phyloP scores from a whole-genome alignment of 331 rosid species.

The Phaseolus coccineus region DNA sequence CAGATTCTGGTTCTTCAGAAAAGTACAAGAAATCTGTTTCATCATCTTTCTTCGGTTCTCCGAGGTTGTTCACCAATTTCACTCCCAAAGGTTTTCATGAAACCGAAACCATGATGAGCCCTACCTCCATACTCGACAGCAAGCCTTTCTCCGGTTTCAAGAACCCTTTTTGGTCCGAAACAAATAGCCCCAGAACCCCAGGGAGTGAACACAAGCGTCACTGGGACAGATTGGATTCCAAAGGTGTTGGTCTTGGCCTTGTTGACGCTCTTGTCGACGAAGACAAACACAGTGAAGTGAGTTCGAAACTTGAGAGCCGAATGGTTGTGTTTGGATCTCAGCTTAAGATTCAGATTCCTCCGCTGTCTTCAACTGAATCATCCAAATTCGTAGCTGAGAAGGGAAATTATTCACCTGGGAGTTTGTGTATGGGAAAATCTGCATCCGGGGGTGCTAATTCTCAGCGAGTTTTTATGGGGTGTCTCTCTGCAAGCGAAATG shows the following conservation, averaged over 20 bases:
- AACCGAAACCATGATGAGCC: slow-evolving; percentile 70
- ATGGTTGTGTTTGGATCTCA: slow-evolving; percentile 87
- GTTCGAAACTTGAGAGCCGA: slow-evolving; percentile 53
- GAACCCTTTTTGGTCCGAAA: slow-evolving; percentile 68
- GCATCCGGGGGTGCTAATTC: slow-evolving; percentile 45
- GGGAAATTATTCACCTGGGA: slow-evolving; percentile 49
- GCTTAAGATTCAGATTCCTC: slow-evolving; percentile 79
- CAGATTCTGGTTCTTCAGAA: slow-evolving; percentile 53
- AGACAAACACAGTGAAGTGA: slow-evolving; percentile 41
- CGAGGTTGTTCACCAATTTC: slow-evolving; percentile 65
- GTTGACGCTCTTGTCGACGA: slow-evolving; percentile 74
- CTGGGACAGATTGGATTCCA: slow-evolving; percentile 65
- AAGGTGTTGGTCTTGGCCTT: slow-evolving; percentile 81
- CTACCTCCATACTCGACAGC: slow-evolving; percentile 78
- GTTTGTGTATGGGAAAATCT: slow-evolving; percentile 47
- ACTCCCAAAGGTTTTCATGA: slow-evolving; percentile 57
- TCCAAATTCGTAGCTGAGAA: slow-evolving; percentile 45
- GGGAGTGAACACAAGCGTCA: slow-evolving; percentile 56
- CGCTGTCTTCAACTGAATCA: slow-evolving; percentile 46
- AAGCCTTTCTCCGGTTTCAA: slow-evolving; percentile 64
- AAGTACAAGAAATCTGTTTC: slow-evolving; percentile 51
- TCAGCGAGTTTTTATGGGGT: slow-evolving; percentile 51
- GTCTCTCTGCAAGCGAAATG: slow-evolving; percentile 74
- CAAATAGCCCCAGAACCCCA: slow-evolving; percentile 54
- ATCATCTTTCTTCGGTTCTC: slow-evolving; percentile 67